A percentile compares a stretch with the other conserved stretches of the same genome.
These are phyloP conservation scores for Calonectria pseudoturangicola DNA, from an alignment of 2,329 filamentous ascomycete genomes.

Conservation along the genomic window DNA sequence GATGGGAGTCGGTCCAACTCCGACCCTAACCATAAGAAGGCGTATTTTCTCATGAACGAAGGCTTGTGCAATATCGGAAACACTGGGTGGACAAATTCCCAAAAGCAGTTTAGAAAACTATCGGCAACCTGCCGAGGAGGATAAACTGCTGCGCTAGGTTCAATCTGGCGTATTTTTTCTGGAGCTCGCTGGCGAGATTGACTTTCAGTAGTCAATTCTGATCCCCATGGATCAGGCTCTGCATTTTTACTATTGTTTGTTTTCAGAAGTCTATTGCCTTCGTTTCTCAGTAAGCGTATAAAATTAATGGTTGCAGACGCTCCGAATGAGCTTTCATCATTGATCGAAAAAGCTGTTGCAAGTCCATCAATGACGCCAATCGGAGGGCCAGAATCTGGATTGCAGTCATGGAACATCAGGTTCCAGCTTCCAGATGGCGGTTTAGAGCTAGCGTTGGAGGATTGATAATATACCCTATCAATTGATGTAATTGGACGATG, in stretches of 20 bases:
- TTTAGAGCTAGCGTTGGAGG: background rate
- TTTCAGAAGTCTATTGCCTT: background rate
- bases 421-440: background rate
- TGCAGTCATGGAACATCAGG: no score
- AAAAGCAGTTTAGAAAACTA: background rate
- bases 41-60: background rate
- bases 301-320: background rate
- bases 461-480: background rate
- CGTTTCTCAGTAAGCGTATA: background rate
- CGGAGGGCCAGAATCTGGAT: background rate
- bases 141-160: background rate
- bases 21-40: background rate
- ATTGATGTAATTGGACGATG: background rate
- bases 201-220: background rate
- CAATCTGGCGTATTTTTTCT: background rate
- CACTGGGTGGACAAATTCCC: conserved; percentile 4
- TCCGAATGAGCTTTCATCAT: background rate
- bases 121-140: background rate
- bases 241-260: background rate
- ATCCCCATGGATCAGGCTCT: background rate
- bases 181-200: background rate
- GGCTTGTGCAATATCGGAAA: background rate
- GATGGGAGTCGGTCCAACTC: background rate
- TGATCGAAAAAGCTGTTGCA: background rate
- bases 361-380: background rate